phyloP scores from a whole-genome alignment of 2,329 filamentous ascomycete genomes.

The Trichoderma cornu-damae region DNA sequence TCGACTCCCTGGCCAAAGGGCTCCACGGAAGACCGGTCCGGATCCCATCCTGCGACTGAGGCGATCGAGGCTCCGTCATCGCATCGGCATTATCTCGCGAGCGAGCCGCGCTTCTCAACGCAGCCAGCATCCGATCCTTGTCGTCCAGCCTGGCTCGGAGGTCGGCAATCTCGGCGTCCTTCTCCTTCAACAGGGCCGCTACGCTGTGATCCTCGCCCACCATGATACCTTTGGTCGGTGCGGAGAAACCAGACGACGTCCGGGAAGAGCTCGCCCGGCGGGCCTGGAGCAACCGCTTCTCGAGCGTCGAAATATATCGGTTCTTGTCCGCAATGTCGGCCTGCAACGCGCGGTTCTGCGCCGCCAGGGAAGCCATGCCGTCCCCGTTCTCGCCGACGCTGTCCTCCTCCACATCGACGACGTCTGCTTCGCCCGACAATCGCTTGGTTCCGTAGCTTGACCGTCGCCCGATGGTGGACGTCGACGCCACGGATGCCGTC shows the following conservation, averaged over 20 bases:
- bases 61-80: conserved; percentile 32
- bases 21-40: conserved; percentile 24
- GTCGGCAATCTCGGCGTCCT: conserved; percentile 87
- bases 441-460: conserved; percentile 41
- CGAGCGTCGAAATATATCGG: conserved; percentile 88
- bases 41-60: conserved; percentile 21
- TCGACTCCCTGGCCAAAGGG: conserved; percentile 27
- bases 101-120: conserved; percentile 76
- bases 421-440: conserved; percentile 37
- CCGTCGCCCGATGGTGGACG: conserved; percentile 52
- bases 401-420: conserved; percentile 57
- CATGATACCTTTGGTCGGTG: conserved; percentile 56
- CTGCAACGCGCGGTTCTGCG: conserved; percentile 89
- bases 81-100: conserved; percentile 76
- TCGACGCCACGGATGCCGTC: conserved; percentile 62
- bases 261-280: conserved; percentile 84
- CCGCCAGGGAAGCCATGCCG: conserved; percentile 71
- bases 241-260: conserved; percentile 67
- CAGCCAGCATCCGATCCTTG: conserved; percentile 88
- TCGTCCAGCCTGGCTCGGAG: conserved; percentile 86
- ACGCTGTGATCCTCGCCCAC: conserved; percentile 76
- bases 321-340: conserved; percentile 96
- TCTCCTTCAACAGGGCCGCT: conserved; percentile 70
- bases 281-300: conserved; percentile 87
- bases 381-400: conserved; percentile 78